These are phyloP conservation scores for Leucocoprinus sp. DNA, from an alignment of 768 basidiomycete species.

Conservation along the genomic window DNA sequence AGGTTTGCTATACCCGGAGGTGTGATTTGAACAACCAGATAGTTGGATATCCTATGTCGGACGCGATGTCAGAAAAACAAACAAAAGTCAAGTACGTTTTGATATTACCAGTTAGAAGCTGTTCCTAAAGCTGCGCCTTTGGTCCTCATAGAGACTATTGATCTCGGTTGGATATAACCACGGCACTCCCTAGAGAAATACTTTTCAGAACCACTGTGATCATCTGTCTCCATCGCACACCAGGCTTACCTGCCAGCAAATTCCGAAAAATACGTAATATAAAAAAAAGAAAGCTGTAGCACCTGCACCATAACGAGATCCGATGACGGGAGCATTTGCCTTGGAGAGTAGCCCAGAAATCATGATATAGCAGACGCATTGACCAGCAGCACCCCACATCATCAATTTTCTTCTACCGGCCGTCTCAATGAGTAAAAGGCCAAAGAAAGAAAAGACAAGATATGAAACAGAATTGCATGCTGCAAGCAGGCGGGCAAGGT, in stretches of 20 bases:
- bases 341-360: slow-evolving; percentile 35
- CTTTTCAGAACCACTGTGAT: not conserved
- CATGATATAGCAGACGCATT: slow-evolving; percentile 37
- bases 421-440: slow-evolving; percentile 38
- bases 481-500: slow-evolving; percentile 37
- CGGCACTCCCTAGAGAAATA: slow-evolving; percentile 30
- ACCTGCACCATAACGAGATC: slow-evolving; percentile 30
- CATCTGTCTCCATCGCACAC: not conserved
- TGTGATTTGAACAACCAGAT: slow-evolving; percentile 42
- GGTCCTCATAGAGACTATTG: slow-evolving; percentile 41
- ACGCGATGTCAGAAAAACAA: not conserved
- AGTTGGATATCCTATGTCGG: slow-evolving; percentile 36
- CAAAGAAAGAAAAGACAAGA: slow-evolving; percentile 38
- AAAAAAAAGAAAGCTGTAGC: slow-evolving; percentile 43
- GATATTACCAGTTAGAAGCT: slow-evolving; percentile 35
- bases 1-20: slow-evolving; percentile 37
- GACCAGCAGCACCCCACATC: slow-evolving; percentile 47
- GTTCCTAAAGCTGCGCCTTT: slow-evolving; percentile 42
- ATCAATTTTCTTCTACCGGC: slow-evolving; percentile 41
- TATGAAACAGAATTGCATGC: slow-evolving; percentile 46
- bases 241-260: slow-evolving; percentile 40
- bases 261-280: slow-evolving; percentile 43
- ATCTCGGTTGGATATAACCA: slow-evolving; percentile 47
- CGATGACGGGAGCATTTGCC: slow-evolving; percentile 22
- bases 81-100: not conserved